phyloP scores from a whole-genome alignment of 2,329 filamentous ascomycete genomes.

The Botrytis elliptica region DNA sequence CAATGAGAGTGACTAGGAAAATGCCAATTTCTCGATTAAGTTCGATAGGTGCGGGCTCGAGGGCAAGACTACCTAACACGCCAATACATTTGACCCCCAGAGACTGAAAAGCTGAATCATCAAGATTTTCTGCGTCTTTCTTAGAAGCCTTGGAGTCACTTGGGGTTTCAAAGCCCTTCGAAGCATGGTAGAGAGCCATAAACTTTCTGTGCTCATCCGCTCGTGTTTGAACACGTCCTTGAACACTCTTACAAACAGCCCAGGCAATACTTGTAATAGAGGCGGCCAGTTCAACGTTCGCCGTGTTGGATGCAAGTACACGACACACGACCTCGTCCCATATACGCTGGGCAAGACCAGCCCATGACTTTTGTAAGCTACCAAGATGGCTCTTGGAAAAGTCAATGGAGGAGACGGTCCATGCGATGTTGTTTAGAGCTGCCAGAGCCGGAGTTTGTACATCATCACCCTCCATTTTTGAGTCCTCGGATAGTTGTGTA shows the following conservation, averaged over 20 bases:
- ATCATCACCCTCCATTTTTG: slow-evolving; percentile 40
- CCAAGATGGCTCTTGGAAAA: slow-evolving; percentile 53
- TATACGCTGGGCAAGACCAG: slow-evolving; percentile 51
- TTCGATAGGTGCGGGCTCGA: slow-evolving; percentile 51
- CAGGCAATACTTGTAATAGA: slow-evolving; percentile 64
- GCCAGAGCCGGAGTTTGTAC: slow-evolving; percentile 57
- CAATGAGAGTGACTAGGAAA: slow-evolving; percentile 58
- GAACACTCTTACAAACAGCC: slow-evolving; percentile 59
- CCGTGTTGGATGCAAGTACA: slow-evolving; percentile 59
- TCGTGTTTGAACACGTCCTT: slow-evolving; percentile 48
- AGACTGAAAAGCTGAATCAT: slow-evolving; percentile 56
- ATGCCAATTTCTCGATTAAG: slow-evolving; percentile 63
- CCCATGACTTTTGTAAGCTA: slow-evolving; percentile 54
- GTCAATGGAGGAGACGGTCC: slow-evolving; percentile 63
- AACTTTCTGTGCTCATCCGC: slow-evolving; percentile 60
- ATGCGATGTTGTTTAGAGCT: slow-evolving; percentile 65
- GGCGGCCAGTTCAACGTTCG: slow-evolving; percentile 59
- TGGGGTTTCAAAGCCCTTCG: slow-evolving; percentile 42
- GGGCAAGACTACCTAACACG: slow-evolving; percentile 62
- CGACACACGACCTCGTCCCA: slow-evolving; percentile 58
- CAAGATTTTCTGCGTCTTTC: slow-evolving; percentile 29
- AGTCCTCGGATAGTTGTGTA: slow-evolving; percentile 22
- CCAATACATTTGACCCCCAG: slow-evolving; percentile 67
- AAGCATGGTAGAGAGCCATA: slow-evolving; percentile 63
- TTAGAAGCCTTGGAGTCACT: slow-evolving; percentile 27